Evolutionary conservation across 2,329 filamentous ascomycete genomes (phyloP), one percentile per base, ranked within the genome.

Genomic region (Chaetothyriales sp.): DNA sequence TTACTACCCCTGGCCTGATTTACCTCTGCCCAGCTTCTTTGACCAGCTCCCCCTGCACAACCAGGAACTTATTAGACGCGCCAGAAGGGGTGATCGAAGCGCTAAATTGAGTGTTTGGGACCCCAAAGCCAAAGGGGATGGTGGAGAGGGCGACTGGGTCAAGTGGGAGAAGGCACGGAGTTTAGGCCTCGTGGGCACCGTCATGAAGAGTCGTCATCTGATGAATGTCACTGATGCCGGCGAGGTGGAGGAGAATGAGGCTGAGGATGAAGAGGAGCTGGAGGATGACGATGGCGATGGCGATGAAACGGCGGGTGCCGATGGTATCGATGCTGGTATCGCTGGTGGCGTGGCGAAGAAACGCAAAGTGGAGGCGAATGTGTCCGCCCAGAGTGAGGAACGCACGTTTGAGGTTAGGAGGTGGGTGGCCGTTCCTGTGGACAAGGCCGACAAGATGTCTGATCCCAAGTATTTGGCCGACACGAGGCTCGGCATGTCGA

Each of bases 1-100:
- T 56, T 80, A 81, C 62, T 79, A 85, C 64, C 73, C 79, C 49
- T 90, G 85, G 78, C 82, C 81, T 47, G 89, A 95, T 64, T 76
- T 88, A 18, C 82, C 86, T 45, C 90, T 95, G 86, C 90, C 90
- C 43, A 85, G 86, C 61, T 90, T 95, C 65, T 86, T 81, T 28
- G 78, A 85, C 53, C 74, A 94, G 29, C 73, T 95, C 8, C 78
- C 86, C 0, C 77, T 83, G 37, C 53, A 54, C 45, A 57, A 55
- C 44, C 60, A 61, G 57, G 54, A 59, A 49, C 45, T 61, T 29
- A 43, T 62, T 19, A 54, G 59, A 5, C 48, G 55, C 44, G 50
- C 59, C 9, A 51, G 59, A 4, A 51, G 52, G 46, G 55, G 52
- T 45, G 57, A 58, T 46, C 44, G 47, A 18, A 55, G 54, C 44